A percentile compares a stretch with the other conserved stretches of the same genome.
Evolutionary conservation across 2,329 filamentous ascomycete species (phyloP).

Genomic region (Aureobasidium uvarum): DNA sequence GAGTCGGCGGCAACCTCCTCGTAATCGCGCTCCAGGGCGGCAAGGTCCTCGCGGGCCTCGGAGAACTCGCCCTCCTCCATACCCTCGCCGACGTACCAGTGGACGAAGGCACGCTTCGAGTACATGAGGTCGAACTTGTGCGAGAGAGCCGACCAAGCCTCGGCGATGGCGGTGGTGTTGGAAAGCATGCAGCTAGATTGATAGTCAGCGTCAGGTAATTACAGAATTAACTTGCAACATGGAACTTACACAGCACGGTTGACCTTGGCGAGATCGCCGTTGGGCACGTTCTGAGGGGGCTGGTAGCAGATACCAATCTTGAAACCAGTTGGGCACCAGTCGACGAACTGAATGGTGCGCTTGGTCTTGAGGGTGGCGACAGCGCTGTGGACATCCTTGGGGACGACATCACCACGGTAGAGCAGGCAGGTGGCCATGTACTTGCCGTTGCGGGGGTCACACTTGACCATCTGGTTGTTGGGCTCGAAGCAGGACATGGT

Average conservation of each 20-base stretch:
- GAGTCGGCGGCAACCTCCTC: constrained; percentile 98
- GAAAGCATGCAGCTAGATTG: constrained; percentile 83
- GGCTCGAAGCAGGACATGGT: constrained; percentile 99
- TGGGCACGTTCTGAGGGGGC: constrained; percentile 90
- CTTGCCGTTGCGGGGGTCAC: constrained; percentile 96
- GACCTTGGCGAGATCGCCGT: constrained; percentile 96
- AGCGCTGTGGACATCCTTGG: constrained; percentile 89
- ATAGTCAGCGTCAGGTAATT: not conserved
- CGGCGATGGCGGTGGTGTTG: constrained; percentile 97
- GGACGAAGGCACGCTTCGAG: constrained; percentile 99
- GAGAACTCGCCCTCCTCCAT: constrained; percentile 99
- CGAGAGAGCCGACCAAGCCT: constrained; percentile 94
- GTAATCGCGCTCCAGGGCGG: constrained; percentile 96
- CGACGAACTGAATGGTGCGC: constrained; percentile 98
- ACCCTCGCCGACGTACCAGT: constrained; percentile 99
- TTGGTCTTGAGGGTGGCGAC: constrained; percentile 98
- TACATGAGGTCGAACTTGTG: constrained; percentile 99
- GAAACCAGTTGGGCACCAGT: constrained; percentile 99
- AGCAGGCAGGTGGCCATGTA: constrained; percentile 99
- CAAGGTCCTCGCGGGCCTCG: constrained; percentile 97
- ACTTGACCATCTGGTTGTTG: constrained; percentile 99
- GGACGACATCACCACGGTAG: constrained; percentile 97
- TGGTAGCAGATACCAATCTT: constrained; percentile 99
- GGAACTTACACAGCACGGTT: constrained; percentile 89
- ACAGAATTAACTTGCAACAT: not conserved